Base-by-base conservation (phyloP, 306 rosid genomes). In the Cicer chorassanicum region DNA sequence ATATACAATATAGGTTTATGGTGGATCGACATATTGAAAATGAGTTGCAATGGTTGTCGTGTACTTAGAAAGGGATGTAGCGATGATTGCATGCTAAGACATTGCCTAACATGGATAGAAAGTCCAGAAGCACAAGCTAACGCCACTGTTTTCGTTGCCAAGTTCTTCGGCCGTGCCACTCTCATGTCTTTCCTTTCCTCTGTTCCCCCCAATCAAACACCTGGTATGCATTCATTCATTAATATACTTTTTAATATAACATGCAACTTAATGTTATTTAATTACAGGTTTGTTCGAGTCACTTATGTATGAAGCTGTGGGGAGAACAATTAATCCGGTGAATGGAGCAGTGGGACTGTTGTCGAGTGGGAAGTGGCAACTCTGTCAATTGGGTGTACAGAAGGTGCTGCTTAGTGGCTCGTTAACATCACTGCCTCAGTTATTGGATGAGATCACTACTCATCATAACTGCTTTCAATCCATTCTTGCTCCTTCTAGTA, bases 11-110 rank as follows among this genome's bases (percentile, higher is more conserved):
- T 29, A 29, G 34, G 34, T 29, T 44, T 24, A 24, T 24, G 34
- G 34, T 24, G 34, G 34, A 24, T 24, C 4, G 0, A 18, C 36
- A 29, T 16, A 41, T 14, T 24, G 48, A 77, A 43, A 34, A 90
- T 91, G 96, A 91, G 96, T 48, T 91, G 93, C 86, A 91, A 81
- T 8, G 96, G 96, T 39, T 91, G 96, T 70, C 87, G 97, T 46
- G 88, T 87, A 1, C 89, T 91, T 0, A 24, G 97, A 81, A 91
- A 87, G 69, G 89, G 97, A 8, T 91, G 96, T 85, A 86, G 89
- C 59, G 87, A 87, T 0, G 80, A 77, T 12, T 91, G 97, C 88
- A 75, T 91, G 83, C 84, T 91, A 9, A 36, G 89, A 43, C 85
- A 84, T 71, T 86, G 87, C 80, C 71, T 89, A 11, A 60, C 64